Percentiles rank a stretch among this genome's conserved stretches.
These are phyloP conservation scores for Paracorniculantispora psalliotae DNA, from an alignment of 2,329 filamentous ascomycete species.

Conservation along the genomic window DNA sequence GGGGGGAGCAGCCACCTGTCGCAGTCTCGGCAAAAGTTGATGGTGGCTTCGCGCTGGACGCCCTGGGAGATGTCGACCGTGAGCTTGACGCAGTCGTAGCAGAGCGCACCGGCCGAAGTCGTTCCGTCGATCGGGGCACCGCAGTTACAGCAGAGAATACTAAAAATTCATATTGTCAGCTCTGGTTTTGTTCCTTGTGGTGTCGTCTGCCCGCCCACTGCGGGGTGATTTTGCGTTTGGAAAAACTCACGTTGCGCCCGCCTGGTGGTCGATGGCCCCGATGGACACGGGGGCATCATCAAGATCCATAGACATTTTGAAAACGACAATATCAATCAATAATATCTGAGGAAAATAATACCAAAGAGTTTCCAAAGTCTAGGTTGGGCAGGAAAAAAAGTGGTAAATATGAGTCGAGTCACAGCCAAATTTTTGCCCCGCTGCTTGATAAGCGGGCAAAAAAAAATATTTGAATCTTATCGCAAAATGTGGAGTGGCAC, in stretches of 20 bases:
- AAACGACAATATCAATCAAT: slow-evolving; percentile 13
- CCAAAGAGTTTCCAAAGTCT: neutral
- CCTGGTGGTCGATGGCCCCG: slow-evolving; percentile 28
- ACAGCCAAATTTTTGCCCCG: slow-evolving; percentile 28
- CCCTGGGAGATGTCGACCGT: slow-evolving; percentile 89
- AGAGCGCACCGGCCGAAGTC: slow-evolving; percentile 76
- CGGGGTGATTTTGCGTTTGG: neutral
- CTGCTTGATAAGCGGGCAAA: slow-evolving; percentile 33
- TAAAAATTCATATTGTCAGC: slow-evolving; percentile 25
- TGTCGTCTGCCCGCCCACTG: neutral
- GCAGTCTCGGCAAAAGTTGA: slow-evolving; percentile 92
- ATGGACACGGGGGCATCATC: slow-evolving; percentile 39
- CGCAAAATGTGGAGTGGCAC: slow-evolving; percentile 15
- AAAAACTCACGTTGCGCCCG: slow-evolving; percentile 35
- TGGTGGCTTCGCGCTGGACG: slow-evolving; percentile 82
- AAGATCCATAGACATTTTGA: slow-evolving; percentile 39
- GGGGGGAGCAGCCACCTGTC: slow-evolving; percentile 91
- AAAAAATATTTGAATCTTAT: slow-evolving; percentile 22
- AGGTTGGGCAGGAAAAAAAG: slow-evolving; percentile 17
- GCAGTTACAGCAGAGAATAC: slow-evolving; percentile 98
- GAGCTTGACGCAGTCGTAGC: slow-evolving; percentile 92
- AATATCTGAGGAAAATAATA: neutral
- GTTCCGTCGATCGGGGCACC: slow-evolving; percentile 94
- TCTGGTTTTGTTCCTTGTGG: neutral
- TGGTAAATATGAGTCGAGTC: slow-evolving; percentile 17